Percentiles rank a stretch among this genome's conserved stretches.
phyloP scores from a whole-genome alignment of 345 rosid genomes.

The Pugionium dolabratum region DNA sequence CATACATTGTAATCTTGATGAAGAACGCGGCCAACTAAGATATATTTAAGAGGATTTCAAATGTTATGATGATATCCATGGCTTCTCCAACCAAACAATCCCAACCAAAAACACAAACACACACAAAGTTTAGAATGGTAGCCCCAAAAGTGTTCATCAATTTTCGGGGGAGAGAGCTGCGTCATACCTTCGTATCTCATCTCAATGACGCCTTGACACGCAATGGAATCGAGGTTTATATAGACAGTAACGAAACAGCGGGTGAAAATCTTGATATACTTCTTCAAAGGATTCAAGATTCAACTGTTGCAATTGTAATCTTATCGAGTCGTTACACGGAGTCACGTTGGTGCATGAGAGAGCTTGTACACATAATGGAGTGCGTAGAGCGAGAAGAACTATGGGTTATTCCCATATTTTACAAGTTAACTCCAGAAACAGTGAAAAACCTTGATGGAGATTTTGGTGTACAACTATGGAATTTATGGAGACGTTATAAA shows the following conservation, averaged over 20 bases:
- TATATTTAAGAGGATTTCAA: too few relatives aligned
- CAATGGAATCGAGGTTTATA: neutral
- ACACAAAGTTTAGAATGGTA: too few relatives aligned
- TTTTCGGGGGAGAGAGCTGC: slow-evolving; percentile 29
- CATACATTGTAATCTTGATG: too few relatives aligned
- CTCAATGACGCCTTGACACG: neutral
- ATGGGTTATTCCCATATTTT: neutral
- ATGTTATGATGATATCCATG: too few relatives aligned
- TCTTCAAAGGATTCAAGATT: slow-evolving; percentile 11
- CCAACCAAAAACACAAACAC: too few relatives aligned
- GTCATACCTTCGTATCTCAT: neutral
- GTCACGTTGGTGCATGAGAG: slow-evolving; percentile 17
- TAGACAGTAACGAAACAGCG: neutral
- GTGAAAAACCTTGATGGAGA: too few relatives aligned
- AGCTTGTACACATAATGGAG: slow-evolving; percentile 22
- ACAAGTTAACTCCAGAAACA: too few relatives aligned
- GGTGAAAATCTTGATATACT: neutral
- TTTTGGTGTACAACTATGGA: too few relatives aligned
- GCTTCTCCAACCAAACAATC: too few relatives aligned
- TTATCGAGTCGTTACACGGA: slow-evolving; percentile 21
- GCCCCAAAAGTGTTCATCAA: slow-evolving; percentile 35
- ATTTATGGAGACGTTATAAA: too few relatives aligned
- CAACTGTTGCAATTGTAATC: slow-evolving; percentile 10
- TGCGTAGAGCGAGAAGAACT: neutral
- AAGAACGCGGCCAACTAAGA: too few relatives aligned